Base-by-base conservation (phyloP, 2,329 filamentous ascomycete genomes). In the Bipolaris gigantea region DNA sequence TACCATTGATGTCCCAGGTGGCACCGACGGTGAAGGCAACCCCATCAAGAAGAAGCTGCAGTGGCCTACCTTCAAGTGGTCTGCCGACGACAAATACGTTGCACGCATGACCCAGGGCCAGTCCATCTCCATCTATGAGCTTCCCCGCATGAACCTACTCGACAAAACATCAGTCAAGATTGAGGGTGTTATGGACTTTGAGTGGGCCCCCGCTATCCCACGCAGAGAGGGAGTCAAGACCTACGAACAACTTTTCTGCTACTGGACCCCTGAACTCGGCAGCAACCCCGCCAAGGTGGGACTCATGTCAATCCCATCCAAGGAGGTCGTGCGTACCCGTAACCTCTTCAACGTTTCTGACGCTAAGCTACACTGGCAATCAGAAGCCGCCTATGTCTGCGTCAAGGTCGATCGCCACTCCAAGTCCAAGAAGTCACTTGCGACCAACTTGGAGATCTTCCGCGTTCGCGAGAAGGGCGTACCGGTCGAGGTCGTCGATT, bases 51-150 rank as follows among this genome's bases (percentile, higher is more conserved):
- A 92, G 76, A 97, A 97, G 84, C 86, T 95, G 66, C 90, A 94
- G 72, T 99, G 94, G 94, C 94, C 94, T 21, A 92, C 93, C 2
- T 99, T 99, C 86, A 99, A 99, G 81, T 99, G 94, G 94, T 97
- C 94, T 27, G 82, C 94, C 3, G 94, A 99, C 72, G 92, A 97
- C 78, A 94, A 95, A 76, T 99, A 96, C 74, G 92, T 97, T 58
- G 94, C 94, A 19, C 87, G 94, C 59, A 86, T 97, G 80, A 91
- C 87, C 58, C 92, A 91, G 62, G 89, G 89, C 62, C 85, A 92
- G 64, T 91, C 90, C 50, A 96, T 99, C 70, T 94, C 90, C 48
- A 85, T 96, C 67, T 96, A 96, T 75, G 91, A 96, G 75, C 80
- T 92, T 13, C 92, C 92, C 38, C 84, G 87, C 69, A 96, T 96